Evolutionary conservation across 1,284 basidiomycete genomes (phyloP), one percentile per base, ranked within the genome.

Genomic region (Leucoagaricus sp.): DNA sequence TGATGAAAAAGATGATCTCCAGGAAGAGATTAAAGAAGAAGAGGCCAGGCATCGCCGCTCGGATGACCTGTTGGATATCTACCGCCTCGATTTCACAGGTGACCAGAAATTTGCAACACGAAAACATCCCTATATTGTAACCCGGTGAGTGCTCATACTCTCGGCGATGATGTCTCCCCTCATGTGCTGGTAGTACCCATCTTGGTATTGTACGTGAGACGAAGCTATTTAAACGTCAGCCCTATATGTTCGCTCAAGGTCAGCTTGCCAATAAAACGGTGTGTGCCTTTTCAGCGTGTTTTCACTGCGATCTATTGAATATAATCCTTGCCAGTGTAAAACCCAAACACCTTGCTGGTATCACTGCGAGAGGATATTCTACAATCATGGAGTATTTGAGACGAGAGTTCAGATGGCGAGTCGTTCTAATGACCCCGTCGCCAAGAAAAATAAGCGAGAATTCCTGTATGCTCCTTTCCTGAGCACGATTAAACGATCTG

Each of bases 51-150:
- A 38, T 15, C 36, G 17, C 13, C 4, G 12, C 36, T 5, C 36
- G 6, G 36, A 38, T 38, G 36, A 38, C 15, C 15, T 38, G 13
- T 4, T 38, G 36, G 48, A 55, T 42, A 29, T 25, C 4, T 49
- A 44, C 48, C 2, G 21, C 7, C 21, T 56, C 12, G 54, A 56
- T 19, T 56, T 50, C 28, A 50, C 21, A 13, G 36, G 45, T 10
- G 54, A 31, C 7, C 60, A 60, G 25, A 59, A 55, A 9, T 58
- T 63, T 13, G 58, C 61, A 12, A 47, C 65, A 9, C 60, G 64
- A 45, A 58, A 62, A 2, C 71, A 71, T 60, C 73, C 73, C 8
- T 70, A 71, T 33, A 61, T 75, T 28, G 60, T 69, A 10, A 72
- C 72, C 50, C 67, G 69, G 72, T 72, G 50, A 31, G 64, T 55